Evolutionary conservation across 441 rosid species (phyloP), one percentile per base, ranked within the genome.

Genomic region (Gossypium laxum): DNA sequence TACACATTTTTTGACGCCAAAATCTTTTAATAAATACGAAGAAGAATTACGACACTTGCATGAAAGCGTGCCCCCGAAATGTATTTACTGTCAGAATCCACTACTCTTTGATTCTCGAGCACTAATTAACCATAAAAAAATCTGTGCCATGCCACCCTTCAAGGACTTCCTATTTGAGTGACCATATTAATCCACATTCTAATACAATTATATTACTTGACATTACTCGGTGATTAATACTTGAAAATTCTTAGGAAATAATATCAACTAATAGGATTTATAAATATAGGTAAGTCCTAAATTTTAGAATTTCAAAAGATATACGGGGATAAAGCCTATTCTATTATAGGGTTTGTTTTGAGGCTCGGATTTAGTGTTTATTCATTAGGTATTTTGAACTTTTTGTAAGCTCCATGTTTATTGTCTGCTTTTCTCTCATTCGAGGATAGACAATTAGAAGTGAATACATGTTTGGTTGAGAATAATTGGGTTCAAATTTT

Each of bases 51-150:
- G 51, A 50, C 61, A 8, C 18, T 14, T 26, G 61, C 21, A 63
- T 19, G 71, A 26, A 1, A 48, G 43, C 24, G 2, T 67, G 43
- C 12, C 24, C 14, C 22, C 12, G n/a, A 66, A 45, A 66, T 48
- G 70, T 24, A 66, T 2, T 67, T 26, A 67, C 43, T 67, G 70
- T 67, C 70, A 67, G 70, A 67, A 7, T 1, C 70, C 70, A 67
- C 70, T 67, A 50, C 14, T 45, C 43, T 54, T 54, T 22, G n/a
- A 45, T 5, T 48, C 58, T 67, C 58, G 4, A 67, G 70, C 70
- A 48, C 57, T 43, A 12, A 43, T n/a, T 17, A 6, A 5, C 17
- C 58, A 14, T 21, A 30, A 30, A 55, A 24, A 22, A 43, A 19
- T 19, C 55, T 47, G 1, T 10, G 19, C 11, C 55, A 1, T 22